A percentile compares a stretch with the other conserved stretches of the same genome.
Conservation (phyloP, 1,284 basidiomycete genomes). For the Pyrrhoderma lamaoense region DNA sequence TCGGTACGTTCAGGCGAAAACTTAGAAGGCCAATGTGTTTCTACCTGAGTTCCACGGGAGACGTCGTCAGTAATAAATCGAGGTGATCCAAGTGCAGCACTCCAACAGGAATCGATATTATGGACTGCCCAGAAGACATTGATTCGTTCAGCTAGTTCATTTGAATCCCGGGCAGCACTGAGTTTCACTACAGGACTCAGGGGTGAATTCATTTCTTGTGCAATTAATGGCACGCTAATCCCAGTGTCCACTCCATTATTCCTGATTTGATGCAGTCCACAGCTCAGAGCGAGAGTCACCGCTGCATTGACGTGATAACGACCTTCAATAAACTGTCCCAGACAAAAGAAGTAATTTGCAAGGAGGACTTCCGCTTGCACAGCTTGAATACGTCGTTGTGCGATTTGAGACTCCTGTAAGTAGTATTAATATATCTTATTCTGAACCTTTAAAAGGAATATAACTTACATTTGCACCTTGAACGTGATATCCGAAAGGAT, state of each 20-base stretch:
- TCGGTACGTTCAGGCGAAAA: slow-evolving; percentile 42
- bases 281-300: slow-evolving; percentile 30
- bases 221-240: not conserved
- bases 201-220: not conserved
- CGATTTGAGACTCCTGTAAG: not conserved
- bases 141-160: slow-evolving; percentile 56
- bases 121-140: slow-evolving; percentile 67
- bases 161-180: slow-evolving; percentile 29
- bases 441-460: not conserved
- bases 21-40: slow-evolving; percentile 60
- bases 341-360: slow-evolving; percentile 43
- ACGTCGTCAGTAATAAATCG: slow-evolving; percentile 33
- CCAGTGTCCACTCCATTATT: not conserved
- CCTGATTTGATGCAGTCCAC: slow-evolving; percentile 31
- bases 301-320: slow-evolving; percentile 37
- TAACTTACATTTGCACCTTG: slow-evolving; percentile 30
- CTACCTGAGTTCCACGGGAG: slow-evolving; percentile 35
- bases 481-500: slow-evolving; percentile 30
- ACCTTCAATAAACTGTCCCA: slow-evolving; percentile 36
- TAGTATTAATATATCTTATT: not conserved
- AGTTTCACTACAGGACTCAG: not conserved
- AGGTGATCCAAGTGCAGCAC: slow-evolving; percentile 51
- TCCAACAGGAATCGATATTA: slow-evolving; percentile 57
- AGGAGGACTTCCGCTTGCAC: slow-evolving; percentile 53
- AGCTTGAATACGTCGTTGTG: slow-evolving; percentile 31